phyloP scores from a whole-genome alignment of 495 filamentous ascomycete genomes.

The Neohortaea acidophila region DNA sequence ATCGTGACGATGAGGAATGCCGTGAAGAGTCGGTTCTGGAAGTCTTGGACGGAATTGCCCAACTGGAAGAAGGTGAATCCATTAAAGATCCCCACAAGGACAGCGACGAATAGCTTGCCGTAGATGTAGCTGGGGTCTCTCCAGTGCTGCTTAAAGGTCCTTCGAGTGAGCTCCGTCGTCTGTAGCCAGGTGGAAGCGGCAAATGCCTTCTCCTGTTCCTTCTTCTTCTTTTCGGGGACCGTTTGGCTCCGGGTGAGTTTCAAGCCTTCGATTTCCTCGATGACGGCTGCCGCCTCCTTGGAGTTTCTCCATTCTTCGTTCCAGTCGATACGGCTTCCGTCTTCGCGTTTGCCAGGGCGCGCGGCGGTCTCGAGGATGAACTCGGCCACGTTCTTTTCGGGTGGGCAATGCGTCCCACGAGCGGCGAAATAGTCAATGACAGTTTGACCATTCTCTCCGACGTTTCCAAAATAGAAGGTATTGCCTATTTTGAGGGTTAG shows the following conservation, averaged over 20 bases:
- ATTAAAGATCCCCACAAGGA: conserved; percentile 45
- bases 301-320: conserved; percentile 57
- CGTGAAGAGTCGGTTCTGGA: conserved; percentile 74
- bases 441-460: conserved; percentile 45
- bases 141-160: conserved; percentile 58
- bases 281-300: conserved; percentile 34
- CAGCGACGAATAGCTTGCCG: conserved; percentile 53
- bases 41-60: conserved; percentile 47
- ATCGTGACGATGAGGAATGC: conserved; percentile 60
- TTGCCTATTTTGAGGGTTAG: too few species aligned
- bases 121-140: conserved; percentile 57
- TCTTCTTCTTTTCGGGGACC: conserved; percentile 23
- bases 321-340: conserved; percentile 48
- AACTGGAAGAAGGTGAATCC: conserved; percentile 77
- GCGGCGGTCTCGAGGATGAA: conserved; percentile 73
- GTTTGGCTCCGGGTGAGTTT: conserved; percentile 39
- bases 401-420: conserved; percentile 43
- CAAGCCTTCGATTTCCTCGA: conserved; percentile 47
- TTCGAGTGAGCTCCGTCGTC: conserved; percentile 43
- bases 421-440: conserved; percentile 54
- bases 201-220: conserved; percentile 40
- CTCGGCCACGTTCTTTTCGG: conserved; percentile 63
- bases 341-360: conserved; percentile 36
- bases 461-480: conserved; percentile 59
- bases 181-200: conserved; percentile 48